Percentiles rank a stretch among this genome's conserved stretches.
Evolutionary conservation across 1,284 basidiomycete species (phyloP).

Genomic region (Xerocomus amazonicus): DNA sequence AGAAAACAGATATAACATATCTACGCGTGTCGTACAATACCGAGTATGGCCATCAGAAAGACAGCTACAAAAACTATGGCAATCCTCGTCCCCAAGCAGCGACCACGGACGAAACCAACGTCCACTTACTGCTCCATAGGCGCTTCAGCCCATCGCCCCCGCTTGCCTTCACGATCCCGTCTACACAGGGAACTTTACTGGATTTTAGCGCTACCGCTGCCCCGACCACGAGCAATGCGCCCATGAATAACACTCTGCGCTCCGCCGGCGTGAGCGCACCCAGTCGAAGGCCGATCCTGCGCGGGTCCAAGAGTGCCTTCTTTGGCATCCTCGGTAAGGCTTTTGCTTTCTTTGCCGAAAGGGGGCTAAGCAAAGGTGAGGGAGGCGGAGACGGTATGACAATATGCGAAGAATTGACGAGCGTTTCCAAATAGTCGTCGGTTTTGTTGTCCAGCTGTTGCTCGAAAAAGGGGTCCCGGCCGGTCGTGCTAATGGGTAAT

Average conservation of each 20-base stretch:
- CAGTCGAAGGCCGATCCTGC: slow-evolving; percentile 21
- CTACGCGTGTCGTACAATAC: slow-evolving; percentile 1
- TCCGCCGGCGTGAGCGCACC: slow-evolving; percentile 35
- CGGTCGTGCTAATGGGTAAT: slow-evolving; percentile 10
- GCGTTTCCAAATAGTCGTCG: slow-evolving; percentile 59
- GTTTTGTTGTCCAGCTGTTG: slow-evolving; percentile 14
- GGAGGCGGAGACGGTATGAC: slow-evolving; percentile 45
- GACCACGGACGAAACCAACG: slow-evolving; percentile 22
- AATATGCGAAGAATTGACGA: slow-evolving; percentile 56
- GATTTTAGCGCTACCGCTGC: slow-evolving; percentile 56
- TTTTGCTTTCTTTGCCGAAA: slow-evolving; percentile 15
- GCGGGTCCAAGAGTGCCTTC: slow-evolving; percentile 28
- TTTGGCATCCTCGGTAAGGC: slow-evolving; percentile 14
- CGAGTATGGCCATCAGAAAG: not conserved
- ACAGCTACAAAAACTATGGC: slow-evolving; percentile 10
- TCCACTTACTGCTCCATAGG: slow-evolving; percentile 26
- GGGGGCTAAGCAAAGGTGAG: slow-evolving; percentile 13
- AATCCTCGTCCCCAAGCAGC: slow-evolving; percentile 29
- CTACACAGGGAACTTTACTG: slow-evolving; percentile 14
- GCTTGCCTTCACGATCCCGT: slow-evolving; percentile 12
- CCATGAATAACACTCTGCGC: slow-evolving; percentile 51
- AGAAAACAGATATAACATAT: not conserved
- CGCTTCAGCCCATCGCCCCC: slow-evolving; percentile 25
- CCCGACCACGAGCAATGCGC: slow-evolving; percentile 62
- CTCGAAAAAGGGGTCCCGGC: not conserved